Evolutionary conservation across 2,329 filamentous ascomycete genomes (phyloP).

Genomic region (Colletotrichum sp.): DNA sequence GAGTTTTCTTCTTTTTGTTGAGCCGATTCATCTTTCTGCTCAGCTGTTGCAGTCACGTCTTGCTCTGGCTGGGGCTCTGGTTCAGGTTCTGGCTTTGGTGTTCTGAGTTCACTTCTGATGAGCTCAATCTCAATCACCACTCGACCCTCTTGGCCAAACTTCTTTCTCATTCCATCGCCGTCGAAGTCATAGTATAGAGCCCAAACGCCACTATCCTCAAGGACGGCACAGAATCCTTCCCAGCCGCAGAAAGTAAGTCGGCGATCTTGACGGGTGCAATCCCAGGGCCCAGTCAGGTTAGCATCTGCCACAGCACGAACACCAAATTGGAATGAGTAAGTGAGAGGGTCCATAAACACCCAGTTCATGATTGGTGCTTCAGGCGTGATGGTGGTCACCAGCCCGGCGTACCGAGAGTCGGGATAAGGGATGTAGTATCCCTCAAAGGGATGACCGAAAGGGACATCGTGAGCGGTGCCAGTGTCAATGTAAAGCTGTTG

Average conservation of each 20-base stretch:
- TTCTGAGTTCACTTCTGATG: slow-evolving; percentile 51
- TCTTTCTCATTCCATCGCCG: slow-evolving; percentile 45
- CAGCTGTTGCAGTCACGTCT: not conserved
- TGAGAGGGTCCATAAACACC: slow-evolving; percentile 52
- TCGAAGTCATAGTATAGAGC: slow-evolving; percentile 54
- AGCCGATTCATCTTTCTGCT: not conserved
- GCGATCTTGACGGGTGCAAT: slow-evolving; percentile 57
- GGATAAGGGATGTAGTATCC: slow-evolving; percentile 66
- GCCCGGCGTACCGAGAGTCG: slow-evolving; percentile 48
- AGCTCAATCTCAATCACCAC: slow-evolving; percentile 62
- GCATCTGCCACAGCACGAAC: slow-evolving; percentile 45
- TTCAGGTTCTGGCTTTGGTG: not conserved
- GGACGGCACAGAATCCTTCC: slow-evolving; percentile 53
- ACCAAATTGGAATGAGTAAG: slow-evolving; percentile 52
- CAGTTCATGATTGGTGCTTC: slow-evolving; percentile 56
- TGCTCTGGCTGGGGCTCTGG: not conserved
- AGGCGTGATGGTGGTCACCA: slow-evolving; percentile 54
- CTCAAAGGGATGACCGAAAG: slow-evolving; percentile 55
- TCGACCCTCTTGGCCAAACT: slow-evolving; percentile 47
- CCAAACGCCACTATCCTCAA: slow-evolving; percentile 49
- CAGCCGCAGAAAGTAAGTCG: slow-evolving; percentile 54
- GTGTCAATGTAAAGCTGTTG: slow-evolving; percentile 53
- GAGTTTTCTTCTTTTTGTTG: not conserved
- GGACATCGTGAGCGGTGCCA: slow-evolving; percentile 30
- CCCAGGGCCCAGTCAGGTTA: slow-evolving; percentile 52